Conservation (phyloP, 2,329 filamentous ascomycete genomes). For the Pestalotiopsis fici region DNA sequence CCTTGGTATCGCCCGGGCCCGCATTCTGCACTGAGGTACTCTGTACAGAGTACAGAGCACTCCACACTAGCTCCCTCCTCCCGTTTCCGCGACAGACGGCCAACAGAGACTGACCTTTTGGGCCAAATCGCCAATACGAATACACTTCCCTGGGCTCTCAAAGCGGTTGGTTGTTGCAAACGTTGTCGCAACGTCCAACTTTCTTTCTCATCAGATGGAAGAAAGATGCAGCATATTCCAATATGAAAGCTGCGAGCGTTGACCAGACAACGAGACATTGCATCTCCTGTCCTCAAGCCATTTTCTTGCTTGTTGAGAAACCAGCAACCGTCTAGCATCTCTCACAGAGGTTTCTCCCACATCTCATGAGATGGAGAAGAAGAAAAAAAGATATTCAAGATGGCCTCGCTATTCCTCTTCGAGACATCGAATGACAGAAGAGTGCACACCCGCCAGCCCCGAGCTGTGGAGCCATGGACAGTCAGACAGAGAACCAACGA, state of each 20-base stretch:
- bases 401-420: not conserved
- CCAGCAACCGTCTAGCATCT: not conserved
- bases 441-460: slow-evolving; percentile 1
- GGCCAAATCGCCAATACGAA: not conserved
- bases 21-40: not conserved
- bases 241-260: not conserved
- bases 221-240: not conserved
- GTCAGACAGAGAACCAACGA: not conserved
- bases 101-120: not conserved
- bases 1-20: not conserved
- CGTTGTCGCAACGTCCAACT: not conserved
- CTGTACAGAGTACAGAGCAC: slow-evolving; percentile 4
- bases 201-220: not conserved
- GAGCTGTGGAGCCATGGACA: not conserved
- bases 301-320: not conserved
- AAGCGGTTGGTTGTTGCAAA: not conserved
- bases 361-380: not conserved
- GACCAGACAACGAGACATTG: not conserved
- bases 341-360: not conserved
- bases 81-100: too few species aligned
- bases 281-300: not conserved
- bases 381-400: not conserved
- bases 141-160: not conserved
- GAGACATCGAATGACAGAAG: not conserved
- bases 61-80: not conserved